A percentile compares a stretch with the other conserved stretches of the same genome.
These are phyloP conservation scores for Eremomyces bilateralis DNA, from an alignment of 495 filamentous ascomycete species.

Conservation along the genomic window DNA sequence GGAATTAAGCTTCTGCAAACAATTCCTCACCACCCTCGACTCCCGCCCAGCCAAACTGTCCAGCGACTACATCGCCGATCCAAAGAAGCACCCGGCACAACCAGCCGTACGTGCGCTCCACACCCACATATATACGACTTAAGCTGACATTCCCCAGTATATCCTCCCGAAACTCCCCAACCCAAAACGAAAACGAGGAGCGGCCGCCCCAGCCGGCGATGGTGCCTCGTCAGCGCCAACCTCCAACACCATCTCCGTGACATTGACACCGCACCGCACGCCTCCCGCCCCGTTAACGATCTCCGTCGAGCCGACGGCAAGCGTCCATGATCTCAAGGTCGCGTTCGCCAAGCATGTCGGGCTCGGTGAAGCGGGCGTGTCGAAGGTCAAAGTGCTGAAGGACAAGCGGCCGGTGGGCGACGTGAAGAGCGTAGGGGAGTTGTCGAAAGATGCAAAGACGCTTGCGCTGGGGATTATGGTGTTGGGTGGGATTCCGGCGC, in stretches of 20 bases:
- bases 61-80: constrained; percentile 69
- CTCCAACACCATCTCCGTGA: constrained; percentile 18
- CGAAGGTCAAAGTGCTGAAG: constrained; percentile 64
- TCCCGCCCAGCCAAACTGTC: constrained; percentile 52
- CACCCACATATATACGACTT: constrained; percentile 2
- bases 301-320: constrained; percentile 38
- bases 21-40: constrained; percentile 62
- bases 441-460: constrained; percentile 16
- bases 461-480: constrained; percentile 47
- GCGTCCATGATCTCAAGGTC: constrained; percentile 50
- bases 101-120: constrained; percentile 37
- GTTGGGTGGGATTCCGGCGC: constrained; percentile 64
- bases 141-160: constrained; percentile 16
- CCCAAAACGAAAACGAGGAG: constrained; percentile 20
- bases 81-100: constrained; percentile 44
- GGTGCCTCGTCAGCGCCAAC: background rate
- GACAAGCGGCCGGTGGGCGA: constrained; percentile 66
- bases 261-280: constrained; percentile 46
- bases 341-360: constrained; percentile 28
- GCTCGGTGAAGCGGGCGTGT: constrained; percentile 19
- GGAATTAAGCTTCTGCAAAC: constrained; percentile 66
- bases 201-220: constrained; percentile 20
- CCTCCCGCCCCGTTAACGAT: constrained; percentile 41
- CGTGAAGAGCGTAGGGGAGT: constrained; percentile 37
- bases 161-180: constrained; percentile 22